Evolutionary conservation across 768 basidiomycete species (phyloP).

Genomic region (Boletus subcaerulescens): DNA sequence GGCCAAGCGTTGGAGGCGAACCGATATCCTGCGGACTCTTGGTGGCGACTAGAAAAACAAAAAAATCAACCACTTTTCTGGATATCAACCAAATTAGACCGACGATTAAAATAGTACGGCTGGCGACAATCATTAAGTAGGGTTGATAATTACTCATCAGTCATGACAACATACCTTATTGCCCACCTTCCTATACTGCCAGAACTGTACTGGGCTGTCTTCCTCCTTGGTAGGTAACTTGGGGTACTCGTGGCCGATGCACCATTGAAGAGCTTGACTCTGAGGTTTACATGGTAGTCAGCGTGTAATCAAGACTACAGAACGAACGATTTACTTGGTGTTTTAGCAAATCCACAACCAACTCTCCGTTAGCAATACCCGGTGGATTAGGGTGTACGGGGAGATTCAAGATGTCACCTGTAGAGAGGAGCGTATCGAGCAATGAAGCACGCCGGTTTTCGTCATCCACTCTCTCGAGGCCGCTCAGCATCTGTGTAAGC

Average conservation of each 20-base stretch:
- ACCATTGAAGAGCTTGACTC: conserved; percentile 87
- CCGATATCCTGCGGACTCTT: conserved; percentile 66
- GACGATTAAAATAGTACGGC: conserved; percentile 70
- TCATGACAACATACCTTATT: conserved; percentile 44
- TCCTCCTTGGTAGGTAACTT: conserved; percentile 58
- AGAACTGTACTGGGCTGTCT: conserved; percentile 85
- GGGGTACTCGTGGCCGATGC: conserved; percentile 78
- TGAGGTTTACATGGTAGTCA: conserved; percentile 26
- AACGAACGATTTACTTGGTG: conserved; percentile 59
- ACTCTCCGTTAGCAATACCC: conserved; percentile 57
- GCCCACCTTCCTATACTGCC: conserved; percentile 64
- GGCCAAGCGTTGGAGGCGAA: conserved; percentile 57
- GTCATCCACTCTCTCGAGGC: conserved; percentile 74
- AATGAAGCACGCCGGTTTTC: conserved; percentile 69
- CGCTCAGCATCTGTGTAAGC: conserved; percentile 59
- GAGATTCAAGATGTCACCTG: conserved; percentile 68
- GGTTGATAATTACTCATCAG: neutral
- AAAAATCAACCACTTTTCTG: neutral
- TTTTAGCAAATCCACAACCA: conserved; percentile 71
- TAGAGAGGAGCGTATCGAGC: conserved; percentile 64
- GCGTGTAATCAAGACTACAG: neutral
- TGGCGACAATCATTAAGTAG: conserved; percentile 17
- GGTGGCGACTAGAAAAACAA: conserved; percentile 61
- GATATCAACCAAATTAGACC: conserved; percentile 18
- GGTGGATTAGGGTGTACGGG: conserved; percentile 74